Evolutionary conservation across 2,329 filamentous ascomycete genomes (phyloP).

Genomic region (Akanthomyces uredinophilus): DNA sequence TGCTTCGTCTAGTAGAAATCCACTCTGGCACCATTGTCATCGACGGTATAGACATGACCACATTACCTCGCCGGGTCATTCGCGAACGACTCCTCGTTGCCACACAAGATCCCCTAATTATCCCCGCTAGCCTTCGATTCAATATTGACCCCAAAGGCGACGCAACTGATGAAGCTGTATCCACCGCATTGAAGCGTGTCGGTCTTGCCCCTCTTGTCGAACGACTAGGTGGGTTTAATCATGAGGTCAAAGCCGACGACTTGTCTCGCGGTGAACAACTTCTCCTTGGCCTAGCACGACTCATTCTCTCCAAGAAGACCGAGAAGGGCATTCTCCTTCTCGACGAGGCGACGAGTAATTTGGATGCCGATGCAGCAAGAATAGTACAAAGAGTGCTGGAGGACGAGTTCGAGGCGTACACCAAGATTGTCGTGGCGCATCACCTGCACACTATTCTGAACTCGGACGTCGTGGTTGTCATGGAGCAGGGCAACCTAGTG

Average conservation of each 20-base stretch:
- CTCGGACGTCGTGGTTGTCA: slow-evolving; percentile 41
- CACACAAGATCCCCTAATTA: slow-evolving; percentile 44
- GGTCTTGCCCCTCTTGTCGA: slow-evolving; percentile 8
- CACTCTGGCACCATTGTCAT: slow-evolving; percentile 28
- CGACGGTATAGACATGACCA: slow-evolving; percentile 30
- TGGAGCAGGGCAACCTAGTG: slow-evolving; percentile 38
- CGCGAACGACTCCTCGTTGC: slow-evolving; percentile 41
- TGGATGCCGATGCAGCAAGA: slow-evolving; percentile 32
- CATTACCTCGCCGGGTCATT: slow-evolving; percentile 33
- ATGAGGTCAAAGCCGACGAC: background rate
- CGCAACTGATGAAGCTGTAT: slow-evolving; percentile 6
- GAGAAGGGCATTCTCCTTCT: slow-evolving; percentile 25
- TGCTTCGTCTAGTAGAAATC: slow-evolving; percentile 32
- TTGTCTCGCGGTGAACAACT: slow-evolving; percentile 17
- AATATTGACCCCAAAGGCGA: slow-evolving; percentile 34
- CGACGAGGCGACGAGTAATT: slow-evolving; percentile 32
- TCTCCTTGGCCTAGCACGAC: slow-evolving; percentile 14
- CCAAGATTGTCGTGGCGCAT: slow-evolving; percentile 43
- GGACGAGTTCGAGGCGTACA: slow-evolving; percentile 34
- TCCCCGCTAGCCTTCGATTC: slow-evolving; percentile 31
- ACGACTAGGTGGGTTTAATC: slow-evolving; percentile 3
- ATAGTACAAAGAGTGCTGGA: slow-evolving; percentile 30
- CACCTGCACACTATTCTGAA: slow-evolving; percentile 41
- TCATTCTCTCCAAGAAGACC: slow-evolving; percentile 23
- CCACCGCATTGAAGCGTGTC: slow-evolving; percentile 13